phyloP scores from a whole-genome alignment of 1,284 basidiomycete species.

The Vanrija humicola region DNA sequence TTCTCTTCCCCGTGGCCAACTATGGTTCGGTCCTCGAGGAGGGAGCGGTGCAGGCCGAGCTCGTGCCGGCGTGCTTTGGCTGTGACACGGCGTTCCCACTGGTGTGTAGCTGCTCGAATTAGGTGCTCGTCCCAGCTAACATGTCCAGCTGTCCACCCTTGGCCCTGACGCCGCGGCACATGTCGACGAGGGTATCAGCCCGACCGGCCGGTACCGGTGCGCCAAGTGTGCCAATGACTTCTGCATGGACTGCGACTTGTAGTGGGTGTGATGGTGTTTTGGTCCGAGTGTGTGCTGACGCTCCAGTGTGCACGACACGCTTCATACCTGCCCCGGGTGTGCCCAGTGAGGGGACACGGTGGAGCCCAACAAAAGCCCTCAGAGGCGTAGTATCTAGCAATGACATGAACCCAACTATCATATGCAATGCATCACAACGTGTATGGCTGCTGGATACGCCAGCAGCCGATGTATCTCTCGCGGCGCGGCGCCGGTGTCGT shows the following conservation, averaged over 20 bases:
- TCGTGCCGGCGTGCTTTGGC: conserved; percentile 58
- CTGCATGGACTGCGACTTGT: conserved; percentile 70
- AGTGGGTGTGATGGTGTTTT: conserved; percentile 29
- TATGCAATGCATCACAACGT: conserved; percentile 4
- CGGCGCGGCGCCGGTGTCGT: too few species aligned
- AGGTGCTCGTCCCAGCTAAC: conserved; percentile 9
- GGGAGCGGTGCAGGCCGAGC: conserved; percentile 38
- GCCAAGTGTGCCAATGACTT: conserved; percentile 52
- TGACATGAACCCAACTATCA: background rate
- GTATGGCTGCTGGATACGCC: background rate
- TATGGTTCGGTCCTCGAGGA: conserved; percentile 24
- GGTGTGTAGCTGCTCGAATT: background rate
- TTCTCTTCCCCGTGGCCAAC: conserved; percentile 40
- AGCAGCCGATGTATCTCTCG: background rate
- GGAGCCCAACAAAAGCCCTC: too few species aligned
- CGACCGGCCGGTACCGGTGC: conserved; percentile 67
- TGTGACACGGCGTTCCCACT: conserved; percentile 64
- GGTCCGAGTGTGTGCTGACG: background rate
- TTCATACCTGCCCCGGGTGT: conserved; percentile 64
- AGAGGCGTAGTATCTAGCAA: background rate
- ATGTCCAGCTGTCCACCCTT: conserved; percentile 21
- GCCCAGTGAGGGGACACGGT: conserved; percentile 19
- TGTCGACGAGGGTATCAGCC: conserved; percentile 64
- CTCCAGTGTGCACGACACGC: conserved; percentile 58
- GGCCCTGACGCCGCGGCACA: conserved; percentile 45